Base-by-base conservation (phyloP, 306 rosid species). In the Medicago lupulina region DNA sequence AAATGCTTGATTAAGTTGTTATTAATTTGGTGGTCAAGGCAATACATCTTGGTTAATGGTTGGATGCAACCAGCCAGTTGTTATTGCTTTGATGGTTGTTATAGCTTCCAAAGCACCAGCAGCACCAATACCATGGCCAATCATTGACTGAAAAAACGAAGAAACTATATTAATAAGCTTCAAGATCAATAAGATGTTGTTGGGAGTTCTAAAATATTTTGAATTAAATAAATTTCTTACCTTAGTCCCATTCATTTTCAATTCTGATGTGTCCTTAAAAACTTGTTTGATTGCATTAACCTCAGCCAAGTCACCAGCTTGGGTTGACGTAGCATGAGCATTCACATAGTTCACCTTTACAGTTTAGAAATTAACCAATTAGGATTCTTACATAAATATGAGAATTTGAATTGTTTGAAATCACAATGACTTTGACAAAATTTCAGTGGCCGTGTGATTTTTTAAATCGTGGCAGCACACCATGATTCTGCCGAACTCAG, bases 301-400 rank as follows among this genome's bases (percentile, higher is more conserved):
- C 86, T 91, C 96, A 57, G 92, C 92, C 84, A 89, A 76, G 72
- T 91, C 96, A 46, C 93, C 96, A 9, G 88, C 93, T 57, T 79
- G 71, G 28, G 96, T 91, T 28, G 96, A 91, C 0, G 96, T 89
- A 70, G 96, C 96, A 78, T 89, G 96, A 78, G 93, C 93, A 86
- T 91, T 91, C 81, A 91, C 87, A 77, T 91, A 91, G 83, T 85
- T 88, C 76, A 88, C 96, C 96, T 88, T 80, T 61, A 61, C 67
- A 40, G 2, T 77, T 77, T 44, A 65, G 12, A 57, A 71, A 11
- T 19, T n/a, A 81, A 14, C 1, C 12, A 65, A 65, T 72, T 21
- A 58, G 49, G 16, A 73, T 53, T 62, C 62, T 54, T 7, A 51
- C 15, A 62, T 25, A 8, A 70, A 57, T 15, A 59, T 39, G 23